phyloP scores from a whole-genome alignment of 352 stramenopile species.

The Phytophthora meadii region DNA sequence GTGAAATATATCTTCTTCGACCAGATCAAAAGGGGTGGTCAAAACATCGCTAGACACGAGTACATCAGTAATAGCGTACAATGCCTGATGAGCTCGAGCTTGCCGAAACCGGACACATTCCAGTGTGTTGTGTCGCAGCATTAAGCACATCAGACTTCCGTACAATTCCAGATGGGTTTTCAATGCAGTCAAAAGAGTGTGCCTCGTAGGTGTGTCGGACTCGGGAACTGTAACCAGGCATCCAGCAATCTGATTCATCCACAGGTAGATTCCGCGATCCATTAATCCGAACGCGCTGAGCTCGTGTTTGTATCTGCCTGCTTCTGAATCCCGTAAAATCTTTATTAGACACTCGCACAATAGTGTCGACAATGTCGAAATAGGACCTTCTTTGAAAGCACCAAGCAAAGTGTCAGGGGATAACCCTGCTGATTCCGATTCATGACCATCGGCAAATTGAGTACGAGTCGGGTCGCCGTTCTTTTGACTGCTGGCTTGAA shows the following conservation, averaged over 20 bases:
- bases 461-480: background rate
- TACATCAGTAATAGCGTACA: slow-evolving; percentile 64
- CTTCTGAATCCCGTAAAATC: slow-evolving; percentile 52
- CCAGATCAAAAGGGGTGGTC: slow-evolving; percentile 17
- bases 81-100: slow-evolving; percentile 54
- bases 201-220: slow-evolving; percentile 4
- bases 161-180: slow-evolving; percentile 52
- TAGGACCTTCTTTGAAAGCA: slow-evolving; percentile 9
- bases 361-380: slow-evolving; percentile 39
- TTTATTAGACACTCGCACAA: slow-evolving; percentile 72
- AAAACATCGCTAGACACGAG: slow-evolving; percentile 43
- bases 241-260: slow-evolving; percentile 59
- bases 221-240: slow-evolving; percentile 34
- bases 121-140: slow-evolving; percentile 56
- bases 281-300: slow-evolving; percentile 67
- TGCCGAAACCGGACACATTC: slow-evolving; percentile 64
- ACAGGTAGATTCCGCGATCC: slow-evolving; percentile 65
- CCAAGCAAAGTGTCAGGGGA: slow-evolving; percentile 9
- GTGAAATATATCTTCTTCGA: slow-evolving; percentile 16
- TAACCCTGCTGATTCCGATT: background rate
- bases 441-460: background rate
- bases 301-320: slow-evolving; percentile 49
- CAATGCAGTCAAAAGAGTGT: slow-evolving; percentile 37
- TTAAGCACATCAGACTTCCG: slow-evolving; percentile 47
- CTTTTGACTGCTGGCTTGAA: background rate